Conservation (phyloP, 139 green algal species). For the Chlamydomonas asymmetrica region DNA sequence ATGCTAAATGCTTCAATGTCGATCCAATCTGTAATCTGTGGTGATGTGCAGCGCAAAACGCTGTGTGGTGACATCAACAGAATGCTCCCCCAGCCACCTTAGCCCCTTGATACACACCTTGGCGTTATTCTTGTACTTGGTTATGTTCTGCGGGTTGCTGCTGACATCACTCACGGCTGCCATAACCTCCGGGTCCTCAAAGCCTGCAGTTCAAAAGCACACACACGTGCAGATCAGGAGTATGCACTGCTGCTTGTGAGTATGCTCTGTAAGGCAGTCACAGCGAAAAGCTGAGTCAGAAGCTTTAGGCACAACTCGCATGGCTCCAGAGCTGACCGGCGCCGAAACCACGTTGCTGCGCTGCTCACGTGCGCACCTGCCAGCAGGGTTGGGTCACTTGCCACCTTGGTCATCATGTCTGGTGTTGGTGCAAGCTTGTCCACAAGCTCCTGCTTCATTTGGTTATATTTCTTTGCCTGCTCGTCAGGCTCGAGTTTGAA, state of each 20-base stretch:
- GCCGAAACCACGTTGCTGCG: no score
- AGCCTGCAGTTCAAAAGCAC: constrained; percentile 23
- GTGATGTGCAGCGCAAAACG: background rate
- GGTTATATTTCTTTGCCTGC: constrained; percentile 11
- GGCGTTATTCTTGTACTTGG: constrained; percentile 61
- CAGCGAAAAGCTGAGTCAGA: no score
- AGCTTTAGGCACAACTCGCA: no score
- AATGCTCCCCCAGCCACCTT: background rate
- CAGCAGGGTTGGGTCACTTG: constrained; percentile 22
- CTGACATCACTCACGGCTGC: constrained; percentile 57
- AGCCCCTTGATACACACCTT: constrained; percentile 35
- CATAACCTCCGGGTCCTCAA: constrained; percentile 48
- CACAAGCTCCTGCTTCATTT: constrained; percentile 37
- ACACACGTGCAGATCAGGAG: no score
- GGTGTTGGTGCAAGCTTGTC: constrained; percentile 36
- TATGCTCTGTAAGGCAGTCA: no score
- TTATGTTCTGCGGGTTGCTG: constrained; percentile 46
- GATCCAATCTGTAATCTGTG: background rate
- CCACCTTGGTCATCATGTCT: constrained; percentile 33
- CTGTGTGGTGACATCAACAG: background rate
- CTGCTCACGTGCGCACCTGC: constrained; percentile 21
- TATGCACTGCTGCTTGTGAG: no score
- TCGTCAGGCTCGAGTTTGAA: constrained; percentile 39
- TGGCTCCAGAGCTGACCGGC: no score
- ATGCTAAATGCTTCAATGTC: background rate